A percentile compares a stretch with the other conserved stretches of the same genome.
Conservation (phyloP, 108 stramenopile species). For the Aurantiochytrium sp. region DNA sequence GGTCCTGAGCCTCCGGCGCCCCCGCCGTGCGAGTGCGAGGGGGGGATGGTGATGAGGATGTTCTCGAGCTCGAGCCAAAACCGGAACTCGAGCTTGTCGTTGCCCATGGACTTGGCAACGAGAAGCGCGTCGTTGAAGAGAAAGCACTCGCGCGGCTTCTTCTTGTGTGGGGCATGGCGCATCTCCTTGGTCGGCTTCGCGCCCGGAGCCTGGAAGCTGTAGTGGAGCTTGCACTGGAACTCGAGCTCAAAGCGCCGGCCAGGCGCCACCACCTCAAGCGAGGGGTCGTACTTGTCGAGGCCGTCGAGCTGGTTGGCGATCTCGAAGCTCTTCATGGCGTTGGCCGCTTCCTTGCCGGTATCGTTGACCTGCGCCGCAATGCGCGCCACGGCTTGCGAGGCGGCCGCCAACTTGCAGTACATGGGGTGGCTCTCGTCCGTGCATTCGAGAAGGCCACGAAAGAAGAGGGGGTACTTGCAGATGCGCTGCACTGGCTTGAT, state of each 20-base stretch:
- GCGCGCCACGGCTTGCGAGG: neutral
- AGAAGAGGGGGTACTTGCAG: slow-evolving; percentile 23
- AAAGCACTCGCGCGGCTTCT: slow-evolving; percentile 9
- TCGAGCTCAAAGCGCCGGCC: slow-evolving; percentile 10
- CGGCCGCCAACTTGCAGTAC: neutral
- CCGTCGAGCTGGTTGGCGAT: neutral
- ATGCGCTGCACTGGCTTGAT: slow-evolving; percentile 27
- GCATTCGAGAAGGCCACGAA: slow-evolving; percentile 17
- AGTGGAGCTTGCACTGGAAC: slow-evolving; percentile 23
- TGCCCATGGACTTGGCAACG: neutral
- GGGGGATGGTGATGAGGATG: slow-evolving; percentile 16
- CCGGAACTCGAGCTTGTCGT: slow-evolving; percentile 10
- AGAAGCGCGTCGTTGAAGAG: neutral
- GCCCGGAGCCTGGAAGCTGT: neutral
- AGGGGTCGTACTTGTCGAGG: slow-evolving; percentile 22
- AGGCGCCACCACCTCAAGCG: slow-evolving; percentile 11
- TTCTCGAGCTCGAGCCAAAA: slow-evolving; percentile 24
- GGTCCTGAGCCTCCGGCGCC: neutral
- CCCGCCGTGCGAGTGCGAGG: neutral
- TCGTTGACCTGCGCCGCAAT: slow-evolving; percentile 26
- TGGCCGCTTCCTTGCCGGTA: neutral
- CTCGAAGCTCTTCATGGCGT: neutral
- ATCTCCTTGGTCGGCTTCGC: slow-evolving; percentile 27
- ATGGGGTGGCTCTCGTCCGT: slow-evolving; percentile 4
- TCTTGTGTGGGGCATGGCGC: slow-evolving; percentile 18